Evolutionary conservation across 78 protist species (phyloP), one percentile per base, ranked within the genome.

Genomic region (Planoprotostelium fungivorum): DNA sequence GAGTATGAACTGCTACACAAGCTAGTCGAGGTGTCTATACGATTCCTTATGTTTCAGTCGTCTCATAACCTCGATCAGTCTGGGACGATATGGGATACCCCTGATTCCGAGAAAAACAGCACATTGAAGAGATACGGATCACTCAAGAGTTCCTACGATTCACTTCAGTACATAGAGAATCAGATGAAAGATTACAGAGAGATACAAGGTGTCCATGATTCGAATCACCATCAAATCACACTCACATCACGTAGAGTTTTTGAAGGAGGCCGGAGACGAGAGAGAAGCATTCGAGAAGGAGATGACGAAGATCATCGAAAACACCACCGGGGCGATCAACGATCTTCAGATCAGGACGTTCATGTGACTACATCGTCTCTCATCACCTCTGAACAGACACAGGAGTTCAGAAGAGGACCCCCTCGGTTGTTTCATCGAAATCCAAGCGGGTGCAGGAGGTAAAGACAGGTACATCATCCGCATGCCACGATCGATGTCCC

Each of bases 401-500:
- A 51, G 73, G 73, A 51, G 73, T 51, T 51, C 73, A 29, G 87
- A 88, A 35, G 85, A 39, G 0, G 94, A 92, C 51, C 1, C 39
- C 35, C 37, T 86, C 1, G 35, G 63, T 29, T 84, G 89, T 34
- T 88, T 31, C 34, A 0, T 92, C 0, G 94, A 92, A 23, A 86
- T 92, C 28, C 94, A 88, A 35, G 91, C 94, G 35, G 94, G 94
- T 63, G 91, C 89, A 1, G 94, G 94, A 36, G 94, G 94, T 5
- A 31, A 28, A 31, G 94, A 92, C 84, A 51, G 73, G 73, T 51
- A 25, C 16, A 16, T 51, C 5, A 25, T 25, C 73, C 5, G 16
- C 5, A 51, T 16, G 31, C 73, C 73, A 51, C 73, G 16, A 25
- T n/a, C n/a, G n/a, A n/a, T n/a, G n/a, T 16, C 73, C 73, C 73